Conservation (phyloP, 257 asterid species). For the Solanum pimpinellifolium region DNA sequence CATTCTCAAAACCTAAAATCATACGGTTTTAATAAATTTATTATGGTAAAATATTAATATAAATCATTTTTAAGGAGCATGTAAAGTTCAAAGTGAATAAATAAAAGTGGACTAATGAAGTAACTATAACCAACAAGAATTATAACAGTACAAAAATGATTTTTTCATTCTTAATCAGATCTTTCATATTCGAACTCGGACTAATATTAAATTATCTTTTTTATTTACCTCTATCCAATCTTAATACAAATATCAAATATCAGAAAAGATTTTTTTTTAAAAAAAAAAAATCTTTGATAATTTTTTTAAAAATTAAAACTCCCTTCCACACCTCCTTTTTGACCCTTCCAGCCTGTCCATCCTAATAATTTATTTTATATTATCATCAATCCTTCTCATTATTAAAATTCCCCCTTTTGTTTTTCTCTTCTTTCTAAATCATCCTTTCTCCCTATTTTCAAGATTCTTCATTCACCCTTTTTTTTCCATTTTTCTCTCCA, state of each 20-base stretch:
- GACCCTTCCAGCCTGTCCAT: not conserved
- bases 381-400: not conserved
- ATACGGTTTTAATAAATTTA: no score
- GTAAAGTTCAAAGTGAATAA: no score
- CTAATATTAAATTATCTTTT: not conserved
- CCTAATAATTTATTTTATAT: not conserved
- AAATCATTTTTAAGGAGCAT: no score
- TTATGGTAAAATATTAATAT: no score
- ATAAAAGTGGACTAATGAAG: accelerated
- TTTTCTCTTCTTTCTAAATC: not conserved
- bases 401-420: not conserved
- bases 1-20: no score
- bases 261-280: no score
- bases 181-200: no score
- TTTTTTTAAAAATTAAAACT: not conserved
- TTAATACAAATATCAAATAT: no score
- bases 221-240: not conserved
- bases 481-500: not conserved
- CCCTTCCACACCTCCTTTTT: not conserved
- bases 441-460: not conserved
- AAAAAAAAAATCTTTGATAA: not conserved
- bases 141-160: accelerated
- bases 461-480: not conserved
- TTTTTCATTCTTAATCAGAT: no score
- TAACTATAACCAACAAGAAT: not conserved